Percentiles rank a stretch among this genome's conserved stretches.
phyloP scores from a whole-genome alignment of 2,329 filamentous ascomycete genomes.

The Colletotrichum chlorophyti region DNA sequence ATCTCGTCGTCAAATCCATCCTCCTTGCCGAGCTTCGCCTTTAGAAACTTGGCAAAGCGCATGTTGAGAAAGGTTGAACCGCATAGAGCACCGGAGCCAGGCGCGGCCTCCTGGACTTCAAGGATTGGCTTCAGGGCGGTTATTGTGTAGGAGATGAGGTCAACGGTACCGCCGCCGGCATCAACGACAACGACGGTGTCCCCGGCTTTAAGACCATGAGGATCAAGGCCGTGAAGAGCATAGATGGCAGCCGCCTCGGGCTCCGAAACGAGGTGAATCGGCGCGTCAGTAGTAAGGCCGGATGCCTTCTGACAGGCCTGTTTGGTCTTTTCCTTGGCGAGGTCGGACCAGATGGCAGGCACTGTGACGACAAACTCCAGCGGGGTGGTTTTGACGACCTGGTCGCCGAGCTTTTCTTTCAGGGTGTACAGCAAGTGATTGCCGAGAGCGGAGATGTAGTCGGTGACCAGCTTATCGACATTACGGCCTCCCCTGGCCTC shows the following conservation, averaged over 20 bases:
- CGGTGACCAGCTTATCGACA: conserved; percentile 50
- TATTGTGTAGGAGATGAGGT: conserved; percentile 60
- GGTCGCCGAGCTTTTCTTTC: conserved; percentile 47
- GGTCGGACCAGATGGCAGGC: conserved; percentile 65
- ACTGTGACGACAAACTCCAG: conserved; percentile 64
- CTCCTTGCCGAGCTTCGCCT: conserved; percentile 49
- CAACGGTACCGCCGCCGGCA: conserved; percentile 61
- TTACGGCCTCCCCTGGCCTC: conserved; percentile 40
- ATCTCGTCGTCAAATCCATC: conserved; percentile 50
- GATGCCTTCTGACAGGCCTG: conserved; percentile 49
- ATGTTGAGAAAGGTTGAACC: conserved; percentile 57
- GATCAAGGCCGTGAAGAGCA: conserved; percentile 50
- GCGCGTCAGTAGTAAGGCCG: conserved; percentile 36
- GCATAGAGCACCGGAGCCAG: conserved; percentile 56
- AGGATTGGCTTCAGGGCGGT: conserved; percentile 49
- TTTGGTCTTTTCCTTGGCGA: conserved; percentile 57
- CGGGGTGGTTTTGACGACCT: conserved; percentile 49
- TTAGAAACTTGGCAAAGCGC: conserved; percentile 52
- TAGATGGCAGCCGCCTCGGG: conserved; percentile 61
- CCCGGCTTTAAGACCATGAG: conserved; percentile 47
- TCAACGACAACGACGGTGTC: conserved; percentile 61
- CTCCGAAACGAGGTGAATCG: conserved; percentile 56
- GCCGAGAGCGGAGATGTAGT: conserved; percentile 57
- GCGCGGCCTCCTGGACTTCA: conserved; percentile 55
- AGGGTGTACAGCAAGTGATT: conserved; percentile 54